These are phyloP conservation scores for Penicillium turbatum DNA, from an alignment of 495 filamentous ascomycete genomes.

Conservation along the genomic window DNA sequence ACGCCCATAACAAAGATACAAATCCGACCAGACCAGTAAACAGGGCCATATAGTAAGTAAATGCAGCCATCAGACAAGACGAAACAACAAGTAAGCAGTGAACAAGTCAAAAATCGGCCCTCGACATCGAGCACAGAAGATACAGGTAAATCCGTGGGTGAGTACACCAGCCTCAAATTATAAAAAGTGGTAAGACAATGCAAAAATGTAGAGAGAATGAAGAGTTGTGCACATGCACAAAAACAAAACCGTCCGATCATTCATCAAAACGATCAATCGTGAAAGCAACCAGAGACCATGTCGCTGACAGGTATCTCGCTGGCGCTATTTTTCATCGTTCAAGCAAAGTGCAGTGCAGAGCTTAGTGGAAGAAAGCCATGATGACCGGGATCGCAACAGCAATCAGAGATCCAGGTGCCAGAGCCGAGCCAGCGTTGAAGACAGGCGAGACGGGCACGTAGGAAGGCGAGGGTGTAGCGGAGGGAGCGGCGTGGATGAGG, in stretches of 20 bases:
- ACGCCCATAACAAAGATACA: not conserved
- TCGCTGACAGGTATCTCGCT: not conserved
- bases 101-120: conserved; percentile 9
- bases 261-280: conserved; percentile 1
- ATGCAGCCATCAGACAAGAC: conserved; percentile 10
- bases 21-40: conserved; percentile 1
- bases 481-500: conserved; percentile 20
- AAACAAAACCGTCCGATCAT: conserved; percentile 4
- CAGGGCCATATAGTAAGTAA: no score
- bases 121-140: conserved; percentile 11
- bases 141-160: conserved; percentile 12
- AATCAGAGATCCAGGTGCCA: conserved; percentile 19
- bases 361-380: conserved; percentile 22
- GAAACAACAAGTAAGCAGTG: conserved; percentile 6
- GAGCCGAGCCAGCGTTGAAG: conserved; percentile 22
- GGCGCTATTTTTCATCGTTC: not conserved
- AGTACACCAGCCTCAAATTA: conserved; percentile 5
- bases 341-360: not conserved
- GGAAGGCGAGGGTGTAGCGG: conserved; percentile 13
- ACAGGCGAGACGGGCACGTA: conserved; percentile 1
- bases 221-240: conserved; percentile 8
- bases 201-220: conserved; percentile 9
- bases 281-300: not conserved
- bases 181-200: conserved; percentile 18
- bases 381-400: conserved; percentile 19